A percentile compares a stretch with the other conserved stretches of the same genome.
phyloP scores from a whole-genome alignment of 2,329 filamentous ascomycete genomes.

The Furcasterigmium furcatum region DNA sequence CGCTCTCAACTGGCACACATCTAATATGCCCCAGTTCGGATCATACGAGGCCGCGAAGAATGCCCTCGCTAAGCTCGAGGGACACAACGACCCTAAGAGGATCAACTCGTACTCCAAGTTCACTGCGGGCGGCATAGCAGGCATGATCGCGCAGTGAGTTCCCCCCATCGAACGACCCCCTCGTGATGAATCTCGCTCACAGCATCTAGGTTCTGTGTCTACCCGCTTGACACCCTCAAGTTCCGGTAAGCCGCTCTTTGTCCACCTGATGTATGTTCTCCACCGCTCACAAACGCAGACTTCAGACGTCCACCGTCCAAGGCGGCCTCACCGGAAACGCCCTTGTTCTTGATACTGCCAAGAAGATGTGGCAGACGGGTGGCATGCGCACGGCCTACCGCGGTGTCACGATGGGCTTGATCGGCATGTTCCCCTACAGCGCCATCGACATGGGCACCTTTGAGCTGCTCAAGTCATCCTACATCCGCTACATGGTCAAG shows the following conservation, averaged over 20 bases:
- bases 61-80: slow-evolving; percentile 80
- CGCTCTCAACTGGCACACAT: background rate
- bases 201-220: slow-evolving; percentile 74
- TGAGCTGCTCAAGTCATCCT: slow-evolving; percentile 79
- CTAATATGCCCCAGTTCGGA: too few species aligned
- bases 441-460: slow-evolving; percentile 96
- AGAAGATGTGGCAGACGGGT: slow-evolving; percentile 80
- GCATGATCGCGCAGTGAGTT: slow-evolving; percentile 86
- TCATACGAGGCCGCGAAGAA: slow-evolving; percentile 95
- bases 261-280: background rate
- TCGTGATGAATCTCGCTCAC: background rate
- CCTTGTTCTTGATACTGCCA: slow-evolving; percentile 77
- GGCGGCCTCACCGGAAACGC: slow-evolving; percentile 80
- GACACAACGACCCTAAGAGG: slow-evolving; percentile 74
- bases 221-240: slow-evolving; percentile 84
- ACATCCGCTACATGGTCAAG: slow-evolving; percentile 69
- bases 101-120: slow-evolving; percentile 88
- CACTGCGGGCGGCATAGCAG: slow-evolving; percentile 82
- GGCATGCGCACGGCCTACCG: slow-evolving; percentile 80
- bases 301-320: slow-evolving; percentile 92
- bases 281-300: slow-evolving; percentile 46
- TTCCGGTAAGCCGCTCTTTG: slow-evolving; percentile 40
- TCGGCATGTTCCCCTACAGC: slow-evolving; percentile 97
- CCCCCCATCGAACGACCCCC: slow-evolving; percentile 3
- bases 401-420: slow-evolving; percentile 85